These are phyloP conservation scores for Globisporangium solare DNA, from an alignment of 352 stramenopile genomes.

Conservation along the genomic window DNA sequence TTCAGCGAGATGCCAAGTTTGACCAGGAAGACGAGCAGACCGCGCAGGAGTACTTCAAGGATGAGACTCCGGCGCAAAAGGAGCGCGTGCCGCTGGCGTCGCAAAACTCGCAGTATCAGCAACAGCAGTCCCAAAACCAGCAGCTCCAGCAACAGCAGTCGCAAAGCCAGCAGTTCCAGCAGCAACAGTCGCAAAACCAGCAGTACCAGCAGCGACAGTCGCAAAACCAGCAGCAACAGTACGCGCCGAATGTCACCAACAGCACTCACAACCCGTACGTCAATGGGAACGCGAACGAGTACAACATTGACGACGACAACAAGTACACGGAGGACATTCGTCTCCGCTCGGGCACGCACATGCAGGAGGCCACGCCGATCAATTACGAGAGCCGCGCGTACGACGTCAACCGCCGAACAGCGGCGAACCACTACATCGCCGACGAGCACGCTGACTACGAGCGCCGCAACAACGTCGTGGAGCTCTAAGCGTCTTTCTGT, in stretches of 20 bases:
- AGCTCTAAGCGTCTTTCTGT: slow-evolving; percentile 29
- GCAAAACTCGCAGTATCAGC: slow-evolving; percentile 12
- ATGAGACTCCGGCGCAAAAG: slow-evolving; percentile 49
- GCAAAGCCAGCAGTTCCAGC: neutral
- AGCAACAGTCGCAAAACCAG: slow-evolving; percentile 18
- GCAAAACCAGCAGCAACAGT: slow-evolving; percentile 8
- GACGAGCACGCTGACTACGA: slow-evolving; percentile 38
- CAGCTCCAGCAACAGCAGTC: slow-evolving; percentile 16
- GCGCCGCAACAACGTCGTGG: slow-evolving; percentile 54
- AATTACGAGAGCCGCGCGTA: slow-evolving; percentile 33
- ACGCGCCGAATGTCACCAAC: no score
- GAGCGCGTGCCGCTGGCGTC: slow-evolving; percentile 13
- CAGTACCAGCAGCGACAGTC: slow-evolving; percentile 14
- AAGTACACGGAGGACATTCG: slow-evolving; percentile 48
- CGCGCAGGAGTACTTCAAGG: slow-evolving; percentile 62
- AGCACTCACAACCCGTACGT: slow-evolving; percentile 33
- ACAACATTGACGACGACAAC: slow-evolving; percentile 25
- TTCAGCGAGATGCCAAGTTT: slow-evolving; percentile 54
- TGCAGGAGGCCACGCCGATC: slow-evolving; percentile 18
- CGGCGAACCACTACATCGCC: slow-evolving; percentile 49
- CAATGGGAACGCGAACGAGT: slow-evolving; percentile 21
- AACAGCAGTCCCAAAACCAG: slow-evolving; percentile 12
- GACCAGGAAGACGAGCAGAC: slow-evolving; percentile 56
- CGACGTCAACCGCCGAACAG: slow-evolving; percentile 30
- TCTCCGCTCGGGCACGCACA: slow-evolving; percentile 48